Percentiles rank a stretch among this genome's conserved stretches.
phyloP scores from a whole-genome alignment of 805 yeast genomes.

The Nadsonia fulvescens region DNA sequence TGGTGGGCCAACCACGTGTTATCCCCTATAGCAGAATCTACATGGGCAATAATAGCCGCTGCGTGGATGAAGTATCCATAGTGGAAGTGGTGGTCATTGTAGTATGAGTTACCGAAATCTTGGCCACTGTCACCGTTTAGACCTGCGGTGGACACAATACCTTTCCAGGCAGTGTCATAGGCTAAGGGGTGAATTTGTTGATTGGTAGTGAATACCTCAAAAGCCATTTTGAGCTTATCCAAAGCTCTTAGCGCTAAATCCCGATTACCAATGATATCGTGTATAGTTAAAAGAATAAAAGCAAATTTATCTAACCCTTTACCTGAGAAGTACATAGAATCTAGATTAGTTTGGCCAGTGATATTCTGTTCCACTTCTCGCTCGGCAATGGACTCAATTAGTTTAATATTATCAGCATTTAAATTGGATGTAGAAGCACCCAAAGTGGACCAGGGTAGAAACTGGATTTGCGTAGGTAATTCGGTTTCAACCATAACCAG shows the following conservation, averaged over 20 bases:
- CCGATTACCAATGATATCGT: constrained; percentile 38
- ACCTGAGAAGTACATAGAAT: constrained; percentile 83
- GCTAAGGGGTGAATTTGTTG: constrained; percentile 46
- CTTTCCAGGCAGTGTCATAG: constrained; percentile 63
- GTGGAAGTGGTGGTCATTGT: constrained; percentile 80
- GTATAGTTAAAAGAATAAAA: constrained; percentile 48
- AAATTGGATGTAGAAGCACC: constrained; percentile 21
- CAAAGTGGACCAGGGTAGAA: constrained; percentile 38
- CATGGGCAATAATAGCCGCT: constrained; percentile 59
- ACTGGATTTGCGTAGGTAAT: constrained; percentile 23
- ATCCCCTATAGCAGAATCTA: constrained; percentile 32
- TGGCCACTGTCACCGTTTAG: constrained; percentile 26
- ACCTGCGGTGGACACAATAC: constrained; percentile 54
- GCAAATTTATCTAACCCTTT: constrained; percentile 73
- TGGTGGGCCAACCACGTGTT: constrained; percentile 31
- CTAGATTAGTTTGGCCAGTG: constrained; percentile 32
- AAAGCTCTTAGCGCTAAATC: constrained; percentile 30
- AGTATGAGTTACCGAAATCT: constrained; percentile 64
- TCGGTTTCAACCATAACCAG: constrained; percentile 17
- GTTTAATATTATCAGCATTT: constrained; percentile 19
- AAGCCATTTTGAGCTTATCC: constrained; percentile 40
- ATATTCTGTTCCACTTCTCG: constrained; percentile 31
- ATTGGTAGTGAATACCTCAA: constrained; percentile 46
- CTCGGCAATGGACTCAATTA: constrained; percentile 26
- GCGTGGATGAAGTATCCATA: constrained; percentile 73